Conservation (phyloP, 495 filamentous ascomycete species). For the Aeminium ludgeri region DNA sequence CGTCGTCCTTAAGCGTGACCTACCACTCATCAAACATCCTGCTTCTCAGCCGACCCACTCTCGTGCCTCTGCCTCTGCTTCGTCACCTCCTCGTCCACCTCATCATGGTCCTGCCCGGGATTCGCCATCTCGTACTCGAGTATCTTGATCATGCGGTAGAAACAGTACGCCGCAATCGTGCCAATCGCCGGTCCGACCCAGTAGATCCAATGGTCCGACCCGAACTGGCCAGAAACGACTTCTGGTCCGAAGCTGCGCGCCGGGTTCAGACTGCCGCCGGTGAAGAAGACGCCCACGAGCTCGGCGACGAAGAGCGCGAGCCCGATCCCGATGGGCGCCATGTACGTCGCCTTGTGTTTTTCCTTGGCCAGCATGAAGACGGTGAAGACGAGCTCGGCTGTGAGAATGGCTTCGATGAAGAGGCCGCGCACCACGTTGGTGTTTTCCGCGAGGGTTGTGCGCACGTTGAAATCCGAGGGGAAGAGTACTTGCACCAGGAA, state of each 20-base stretch:
- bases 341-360: conserved; percentile 63
- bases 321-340: conserved; percentile 67
- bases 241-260: conserved; percentile 56
- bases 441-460: conserved; percentile 39
- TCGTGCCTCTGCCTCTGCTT: too few relatives aligned
- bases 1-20: too few relatives aligned
- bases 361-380: conserved; percentile 74
- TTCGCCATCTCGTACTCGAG: conserved; percentile 24
- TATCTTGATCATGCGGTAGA: conserved; percentile 45
- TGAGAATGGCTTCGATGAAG: conserved; percentile 70
- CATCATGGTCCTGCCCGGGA: conserved; percentile 20
- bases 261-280: conserved; percentile 57
- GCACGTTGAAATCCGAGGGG: conserved; percentile 44
- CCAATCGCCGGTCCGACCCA: conserved; percentile 17
- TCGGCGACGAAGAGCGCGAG: conserved; percentile 5
- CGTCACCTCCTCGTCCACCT: not conserved
- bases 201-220: conserved; percentile 46
- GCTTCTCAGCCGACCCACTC: too few relatives aligned
- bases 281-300: conserved; percentile 45
- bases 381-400: conserved; percentile 56
- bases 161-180: conserved; percentile 26
- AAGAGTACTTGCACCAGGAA: conserved; percentile 47
- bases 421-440: conserved; percentile 48
- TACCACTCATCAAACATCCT: too few relatives aligned
- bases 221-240: conserved; percentile 47